These are phyloP conservation scores for Iris pallida DNA, from an alignment of 116 monocot species.

Conservation along the genomic window DNA sequence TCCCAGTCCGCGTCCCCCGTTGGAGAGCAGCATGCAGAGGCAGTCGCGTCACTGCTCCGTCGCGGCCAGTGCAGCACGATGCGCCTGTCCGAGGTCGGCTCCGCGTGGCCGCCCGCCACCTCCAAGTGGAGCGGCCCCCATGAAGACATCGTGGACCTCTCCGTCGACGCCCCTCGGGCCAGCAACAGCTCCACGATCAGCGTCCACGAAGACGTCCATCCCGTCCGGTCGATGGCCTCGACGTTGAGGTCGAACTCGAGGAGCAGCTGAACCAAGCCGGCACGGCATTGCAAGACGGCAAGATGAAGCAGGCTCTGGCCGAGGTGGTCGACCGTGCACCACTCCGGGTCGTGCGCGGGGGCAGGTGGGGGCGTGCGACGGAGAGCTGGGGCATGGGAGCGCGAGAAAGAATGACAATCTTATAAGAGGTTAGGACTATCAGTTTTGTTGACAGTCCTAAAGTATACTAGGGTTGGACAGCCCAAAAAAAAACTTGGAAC, in stretches of 20 bases:
- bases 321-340: slow-evolving; percentile 1
- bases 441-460: too few relatives aligned
- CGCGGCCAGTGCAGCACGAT: slow-evolving; percentile 16
- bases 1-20: slow-evolving; percentile 11
- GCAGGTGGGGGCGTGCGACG: too few relatives aligned
- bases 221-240: slow-evolving; percentile 4
- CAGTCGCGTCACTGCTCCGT: slow-evolving; percentile 7
- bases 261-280: slow-evolving; percentile 21
- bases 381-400: too few relatives aligned
- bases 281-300: slow-evolving; percentile 13
- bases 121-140: slow-evolving; percentile 21
- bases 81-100: slow-evolving; percentile 2
- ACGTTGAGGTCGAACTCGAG: slow-evolving; percentile 21
- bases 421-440: too few relatives aligned
- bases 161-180: slow-evolving; percentile 11
- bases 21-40: slow-evolving; percentile 5
- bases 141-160: slow-evolving; percentile 2
- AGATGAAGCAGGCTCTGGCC: slow-evolving; percentile 19
- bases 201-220: slow-evolving; percentile 15
- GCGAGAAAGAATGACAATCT: too few relatives aligned
- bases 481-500: too few relatives aligned
- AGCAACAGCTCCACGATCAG: slow-evolving; percentile 23
- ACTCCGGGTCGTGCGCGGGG: slow-evolving; percentile 21
- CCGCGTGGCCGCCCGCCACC: slow-evolving; percentile 14
- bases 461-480: too few relatives aligned